Percentiles rank a stretch among this genome's conserved stretches.
Conservation (phyloP, 768 basidiomycete genomes). For the Calocybe gangraenosa region DNA sequence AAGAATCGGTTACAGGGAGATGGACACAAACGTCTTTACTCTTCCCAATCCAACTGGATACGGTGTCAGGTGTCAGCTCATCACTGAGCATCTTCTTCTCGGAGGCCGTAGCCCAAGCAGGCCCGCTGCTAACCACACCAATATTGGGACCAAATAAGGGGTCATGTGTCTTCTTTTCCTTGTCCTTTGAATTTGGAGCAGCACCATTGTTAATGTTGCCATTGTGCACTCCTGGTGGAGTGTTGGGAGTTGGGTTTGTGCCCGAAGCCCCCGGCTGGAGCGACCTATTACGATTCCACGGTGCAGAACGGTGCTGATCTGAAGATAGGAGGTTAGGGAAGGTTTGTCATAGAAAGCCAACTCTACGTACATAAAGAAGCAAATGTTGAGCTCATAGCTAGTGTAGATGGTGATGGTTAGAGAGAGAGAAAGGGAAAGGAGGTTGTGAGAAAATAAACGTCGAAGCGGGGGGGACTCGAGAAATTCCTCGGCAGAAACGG, state of each 20-base stretch:
- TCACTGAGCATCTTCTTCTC: slow-evolving; percentile 66
- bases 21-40: slow-evolving; percentile 68
- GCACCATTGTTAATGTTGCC: slow-evolving; percentile 14
- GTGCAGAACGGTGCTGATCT: slow-evolving; percentile 48
- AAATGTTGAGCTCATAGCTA: slow-evolving; percentile 17
- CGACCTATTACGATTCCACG: slow-evolving; percentile 57
- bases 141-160: slow-evolving; percentile 92
- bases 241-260: slow-evolving; percentile 46
- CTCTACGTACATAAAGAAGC: slow-evolving; percentile 32
- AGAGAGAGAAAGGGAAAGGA: slow-evolving; percentile 4
- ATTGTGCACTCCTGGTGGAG: slow-evolving; percentile 41
- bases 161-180: slow-evolving; percentile 65
- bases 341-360: not conserved
- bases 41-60: slow-evolving; percentile 82
- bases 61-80: slow-evolving; percentile 76
- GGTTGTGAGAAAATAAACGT: too few species aligned
- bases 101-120: slow-evolving; percentile 61
- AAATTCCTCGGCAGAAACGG: slow-evolving; percentile 5
- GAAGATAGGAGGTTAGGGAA: not conserved
- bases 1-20: not conserved
- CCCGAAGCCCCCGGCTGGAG: slow-evolving; percentile 48
- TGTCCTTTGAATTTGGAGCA: slow-evolving; percentile 32
- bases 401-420: slow-evolving; percentile 3
- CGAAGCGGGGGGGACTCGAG: slow-evolving; percentile 10
- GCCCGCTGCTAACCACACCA: slow-evolving; percentile 65